Percentiles rank a stretch among this genome's conserved stretches.
Conservation (phyloP, 768 basidiomycete species). For the Leucogyrophana mollusca region DNA sequence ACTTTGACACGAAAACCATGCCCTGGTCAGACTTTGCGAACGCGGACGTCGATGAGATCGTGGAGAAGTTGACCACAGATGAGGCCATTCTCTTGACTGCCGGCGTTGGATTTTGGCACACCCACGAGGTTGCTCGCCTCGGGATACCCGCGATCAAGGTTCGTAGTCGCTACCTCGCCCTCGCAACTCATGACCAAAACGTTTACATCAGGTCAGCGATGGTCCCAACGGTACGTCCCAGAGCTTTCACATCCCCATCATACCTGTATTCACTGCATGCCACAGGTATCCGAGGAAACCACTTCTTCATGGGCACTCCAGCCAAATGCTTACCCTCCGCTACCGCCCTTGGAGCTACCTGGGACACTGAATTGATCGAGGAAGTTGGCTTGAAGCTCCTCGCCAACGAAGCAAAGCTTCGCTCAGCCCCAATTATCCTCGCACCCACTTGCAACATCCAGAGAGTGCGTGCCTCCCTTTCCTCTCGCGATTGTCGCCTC, state of each 20-base stretch:
- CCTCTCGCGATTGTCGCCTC: neutral
- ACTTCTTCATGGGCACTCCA: constrained; percentile 80
- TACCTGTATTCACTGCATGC: too few relatives aligned
- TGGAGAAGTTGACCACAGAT: constrained; percentile 68
- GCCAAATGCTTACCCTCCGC: constrained; percentile 77
- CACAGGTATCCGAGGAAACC: constrained; percentile 60
- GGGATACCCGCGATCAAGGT: constrained; percentile 73
- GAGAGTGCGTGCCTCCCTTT: constrained; percentile 42
- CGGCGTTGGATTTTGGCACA: constrained; percentile 80
- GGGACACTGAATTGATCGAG: constrained; percentile 63
- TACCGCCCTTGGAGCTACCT: constrained; percentile 76
- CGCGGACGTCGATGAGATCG: constrained; percentile 56
- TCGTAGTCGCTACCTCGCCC: neutral
- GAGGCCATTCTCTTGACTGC: constrained; percentile 73
- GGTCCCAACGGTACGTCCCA: constrained; percentile 74
- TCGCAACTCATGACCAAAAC: too few relatives aligned
- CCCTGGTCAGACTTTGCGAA: constrained; percentile 67
- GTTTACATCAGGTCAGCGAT: constrained; percentile 66
- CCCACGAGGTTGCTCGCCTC: constrained; percentile 59
- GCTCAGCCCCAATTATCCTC: constrained; percentile 65
- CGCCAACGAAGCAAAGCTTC: constrained; percentile 69
- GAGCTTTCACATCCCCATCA: neutral
- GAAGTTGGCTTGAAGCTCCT: constrained; percentile 63
- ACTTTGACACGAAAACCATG: constrained; percentile 36
- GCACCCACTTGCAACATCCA: constrained; percentile 87